Conservation (phyloP, 176 grass and related monocot species). For the Musa troglodytarum region DNA sequence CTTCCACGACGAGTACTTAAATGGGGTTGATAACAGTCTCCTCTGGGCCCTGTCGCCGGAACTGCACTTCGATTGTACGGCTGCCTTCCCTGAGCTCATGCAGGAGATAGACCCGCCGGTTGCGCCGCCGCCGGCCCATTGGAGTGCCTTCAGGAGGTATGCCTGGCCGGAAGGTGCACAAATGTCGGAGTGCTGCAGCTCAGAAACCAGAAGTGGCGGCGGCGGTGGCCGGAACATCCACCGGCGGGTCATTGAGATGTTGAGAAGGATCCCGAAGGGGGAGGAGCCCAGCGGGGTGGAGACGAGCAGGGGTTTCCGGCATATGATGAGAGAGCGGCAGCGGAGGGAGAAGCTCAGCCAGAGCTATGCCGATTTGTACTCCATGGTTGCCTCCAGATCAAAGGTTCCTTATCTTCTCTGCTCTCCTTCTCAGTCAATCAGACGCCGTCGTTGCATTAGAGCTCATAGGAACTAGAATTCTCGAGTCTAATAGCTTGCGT, state of each 20-base stretch:
- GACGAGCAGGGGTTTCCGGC: slow-evolving; percentile 84
- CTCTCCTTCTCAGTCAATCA: background rate
- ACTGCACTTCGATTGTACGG: slow-evolving; percentile 25
- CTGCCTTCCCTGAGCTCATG: slow-evolving; percentile 8
- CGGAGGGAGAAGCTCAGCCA: slow-evolving; percentile 96
- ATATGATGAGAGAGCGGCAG: slow-evolving; percentile 98
- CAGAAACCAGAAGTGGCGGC: too few relatives aligned
- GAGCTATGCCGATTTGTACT: slow-evolving; percentile 79
- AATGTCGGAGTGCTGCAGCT: background rate
- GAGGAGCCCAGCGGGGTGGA: slow-evolving; percentile 7
- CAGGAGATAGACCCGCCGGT: background rate
- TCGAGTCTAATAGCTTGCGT: too few relatives aligned
- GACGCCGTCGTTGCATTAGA: too few relatives aligned
- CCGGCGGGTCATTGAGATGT: slow-evolving; percentile 22
- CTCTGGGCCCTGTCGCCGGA: slow-evolving; percentile 47
- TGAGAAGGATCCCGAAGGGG: slow-evolving; percentile 21
- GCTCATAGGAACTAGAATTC: too few relatives aligned
- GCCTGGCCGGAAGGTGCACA: background rate
- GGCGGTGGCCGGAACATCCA: slow-evolving; percentile 21
- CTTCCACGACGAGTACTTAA: slow-evolving; percentile 52
- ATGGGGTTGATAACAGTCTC: background rate
- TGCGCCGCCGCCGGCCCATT: background rate
- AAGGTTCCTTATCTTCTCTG: background rate
- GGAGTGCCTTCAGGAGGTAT: slow-evolving; percentile 41
- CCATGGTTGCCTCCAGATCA: slow-evolving; percentile 50